Conservation (phyloP, 768 basidiomycete genomes). For the Suillus sp. region DNA sequence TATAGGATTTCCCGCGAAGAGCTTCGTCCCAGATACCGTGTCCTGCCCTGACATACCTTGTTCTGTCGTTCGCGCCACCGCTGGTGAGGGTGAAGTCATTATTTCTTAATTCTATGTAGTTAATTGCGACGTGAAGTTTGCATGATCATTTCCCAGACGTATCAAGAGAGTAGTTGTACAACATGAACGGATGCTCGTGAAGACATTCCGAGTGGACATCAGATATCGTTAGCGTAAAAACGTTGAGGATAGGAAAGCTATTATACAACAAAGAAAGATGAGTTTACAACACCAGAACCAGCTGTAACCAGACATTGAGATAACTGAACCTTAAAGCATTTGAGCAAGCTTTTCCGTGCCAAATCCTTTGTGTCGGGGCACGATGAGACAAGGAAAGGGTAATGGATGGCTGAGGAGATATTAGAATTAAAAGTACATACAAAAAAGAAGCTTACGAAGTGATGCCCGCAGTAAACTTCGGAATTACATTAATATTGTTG, state of each 20-base stretch:
- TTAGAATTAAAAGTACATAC: constrained; percentile 3
- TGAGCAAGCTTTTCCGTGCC: constrained; percentile 21
- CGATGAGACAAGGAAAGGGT: constrained; percentile 28
- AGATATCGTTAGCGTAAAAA: background rate
- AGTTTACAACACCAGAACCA: background rate
- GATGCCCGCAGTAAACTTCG: constrained; percentile 27
- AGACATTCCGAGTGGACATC: background rate
- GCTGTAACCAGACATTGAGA: background rate
- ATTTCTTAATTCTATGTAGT: background rate
- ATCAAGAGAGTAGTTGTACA: background rate
- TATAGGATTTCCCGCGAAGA: background rate
- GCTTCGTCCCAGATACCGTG: background rate
- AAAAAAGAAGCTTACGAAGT: constrained; percentile 26
- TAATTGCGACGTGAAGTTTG: background rate
- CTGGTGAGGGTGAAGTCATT: background rate
- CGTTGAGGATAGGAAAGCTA: background rate
- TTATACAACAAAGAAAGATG: background rate
- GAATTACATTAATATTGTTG: constrained; percentile 24
- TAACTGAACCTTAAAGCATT: constrained; percentile 20
- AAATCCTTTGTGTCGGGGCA: constrained; percentile 27
- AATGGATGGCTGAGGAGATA: constrained; percentile 24
- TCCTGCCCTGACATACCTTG: background rate
- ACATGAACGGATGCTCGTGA: background rate
- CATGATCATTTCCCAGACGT: background rate
- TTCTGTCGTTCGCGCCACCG: background rate